Evolutionary conservation across 306 rosid species (phyloP).

Genomic region (Cicer chorassanicum): DNA sequence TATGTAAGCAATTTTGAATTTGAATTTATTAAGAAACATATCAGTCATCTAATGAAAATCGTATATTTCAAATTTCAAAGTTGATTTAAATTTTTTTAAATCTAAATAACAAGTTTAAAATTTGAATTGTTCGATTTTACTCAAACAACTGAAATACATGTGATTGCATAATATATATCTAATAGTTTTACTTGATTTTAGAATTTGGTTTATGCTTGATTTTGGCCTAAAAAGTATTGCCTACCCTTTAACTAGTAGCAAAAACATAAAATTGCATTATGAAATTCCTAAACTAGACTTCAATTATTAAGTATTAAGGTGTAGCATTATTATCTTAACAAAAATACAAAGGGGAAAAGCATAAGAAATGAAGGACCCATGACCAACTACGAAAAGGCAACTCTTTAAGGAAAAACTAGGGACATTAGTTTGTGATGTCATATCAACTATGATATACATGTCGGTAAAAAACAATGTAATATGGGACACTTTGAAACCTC

Average conservation of each 20-base stretch:
- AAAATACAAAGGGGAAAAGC: conserved; percentile 26
- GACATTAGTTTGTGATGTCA: conserved; percentile 47
- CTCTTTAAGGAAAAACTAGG: conserved; percentile 28
- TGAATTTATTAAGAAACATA: too few species aligned
- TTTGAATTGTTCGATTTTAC: too few species aligned
- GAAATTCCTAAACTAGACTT: conserved; percentile 49
- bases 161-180: too few species aligned
- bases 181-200: not conserved
- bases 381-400: conserved; percentile 41
- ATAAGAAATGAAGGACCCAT: conserved; percentile 38
- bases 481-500: conserved; percentile 32
- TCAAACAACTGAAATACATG: too few species aligned
- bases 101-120: too few species aligned
- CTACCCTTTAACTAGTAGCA: not conserved
- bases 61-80: too few species aligned
- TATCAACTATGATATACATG: conserved; percentile 34
- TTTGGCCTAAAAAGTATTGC: not conserved
- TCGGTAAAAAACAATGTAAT: conserved; percentile 21
- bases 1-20: not conserved
- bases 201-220: conserved; percentile 28
- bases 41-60: too few species aligned
- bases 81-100: too few species aligned
- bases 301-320: conserved; percentile 38
- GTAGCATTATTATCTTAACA: conserved; percentile 33
- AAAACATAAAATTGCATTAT: conserved; percentile 33